Conservation (phyloP, 2,329 filamentous ascomycete genomes). For the Raffaelea ambrosiae region DNA sequence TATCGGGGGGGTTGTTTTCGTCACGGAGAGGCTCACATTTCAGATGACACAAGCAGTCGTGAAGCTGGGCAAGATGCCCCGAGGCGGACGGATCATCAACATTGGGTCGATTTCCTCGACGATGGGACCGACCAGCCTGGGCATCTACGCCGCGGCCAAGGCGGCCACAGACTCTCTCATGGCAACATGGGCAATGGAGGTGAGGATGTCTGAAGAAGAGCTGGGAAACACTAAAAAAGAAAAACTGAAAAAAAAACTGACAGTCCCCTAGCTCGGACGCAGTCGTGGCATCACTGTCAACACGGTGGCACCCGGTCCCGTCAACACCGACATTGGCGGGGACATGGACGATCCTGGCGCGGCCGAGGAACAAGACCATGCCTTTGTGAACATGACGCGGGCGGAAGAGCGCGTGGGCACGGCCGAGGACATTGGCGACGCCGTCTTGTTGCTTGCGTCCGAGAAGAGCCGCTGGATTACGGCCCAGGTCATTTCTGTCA, state of each 20-base stretch:
- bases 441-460: conserved; percentile 26
- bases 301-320: conserved; percentile 30
- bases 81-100: conserved; percentile 25
- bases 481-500: conserved; percentile 30
- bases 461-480: conserved; percentile 36
- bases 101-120: conserved; percentile 19
- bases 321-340: conserved; percentile 22
- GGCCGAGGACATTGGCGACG: conserved; percentile 32
- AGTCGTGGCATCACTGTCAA: conserved; percentile 34
- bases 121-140: conserved; percentile 8
- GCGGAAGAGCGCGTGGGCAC: conserved; percentile 25
- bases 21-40: background rate
- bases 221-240: background rate
- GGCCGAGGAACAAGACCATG: conserved; percentile 4
- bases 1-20: too few relatives aligned
- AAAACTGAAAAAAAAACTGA: too few relatives aligned
- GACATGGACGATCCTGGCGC: conserved; percentile 2
- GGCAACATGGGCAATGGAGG: conserved; percentile 23
- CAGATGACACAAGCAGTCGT: conserved; percentile 22
- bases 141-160: conserved; percentile 22
- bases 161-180: conserved; percentile 28
- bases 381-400: conserved; percentile 18
- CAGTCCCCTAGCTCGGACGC: conserved; percentile 21
- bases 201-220: conserved; percentile 14
- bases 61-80: conserved; percentile 23